phyloP scores from a whole-genome alignment of 2,329 filamentous ascomycete genomes.

The Fusarium nisikadoi region DNA sequence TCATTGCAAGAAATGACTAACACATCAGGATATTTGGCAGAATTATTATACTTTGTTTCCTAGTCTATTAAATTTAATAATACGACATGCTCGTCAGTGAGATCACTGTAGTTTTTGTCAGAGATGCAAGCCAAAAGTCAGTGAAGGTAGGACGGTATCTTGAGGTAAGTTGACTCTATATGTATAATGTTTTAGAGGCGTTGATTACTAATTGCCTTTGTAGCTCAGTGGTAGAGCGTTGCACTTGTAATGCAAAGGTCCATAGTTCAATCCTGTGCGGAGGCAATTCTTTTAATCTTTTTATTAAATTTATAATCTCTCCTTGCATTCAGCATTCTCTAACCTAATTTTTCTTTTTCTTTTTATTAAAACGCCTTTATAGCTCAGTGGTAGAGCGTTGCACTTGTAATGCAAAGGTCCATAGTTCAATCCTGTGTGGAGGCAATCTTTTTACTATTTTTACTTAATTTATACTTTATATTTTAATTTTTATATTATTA shows the following conservation, averaged over 20 bases:
- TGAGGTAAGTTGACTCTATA: neutral
- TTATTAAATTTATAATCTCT: neutral
- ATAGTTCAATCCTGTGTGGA: too few relatives aligned
- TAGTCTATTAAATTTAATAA: too few relatives aligned
- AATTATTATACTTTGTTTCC: too few relatives aligned
- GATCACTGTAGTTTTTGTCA: neutral
- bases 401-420: neutral
- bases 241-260: constrained; percentile 43
- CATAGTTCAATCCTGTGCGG: constrained; percentile 41
- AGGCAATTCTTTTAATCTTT: constrained; percentile 27
- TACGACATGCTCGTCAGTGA: neutral
- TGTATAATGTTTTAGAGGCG: rapidly evolving
- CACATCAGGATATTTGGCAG: neutral
- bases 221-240: constrained; percentile 42
- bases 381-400: constrained; percentile 41
- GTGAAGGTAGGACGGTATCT: too few relatives aligned
- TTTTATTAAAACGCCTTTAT: constrained; percentile 17
- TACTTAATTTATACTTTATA: too few relatives aligned
- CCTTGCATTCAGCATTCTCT: neutral
- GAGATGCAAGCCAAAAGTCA: neutral
- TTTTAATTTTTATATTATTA: too few relatives aligned
- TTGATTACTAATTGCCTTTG: constrained; percentile 15
- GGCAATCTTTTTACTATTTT: too few relatives aligned
- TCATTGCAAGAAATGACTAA: neutral
- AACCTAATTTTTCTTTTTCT: rapidly evolving